Conservation (phyloP, 2,329 filamentous ascomycete species). For the Pyricularia grisea region DNA sequence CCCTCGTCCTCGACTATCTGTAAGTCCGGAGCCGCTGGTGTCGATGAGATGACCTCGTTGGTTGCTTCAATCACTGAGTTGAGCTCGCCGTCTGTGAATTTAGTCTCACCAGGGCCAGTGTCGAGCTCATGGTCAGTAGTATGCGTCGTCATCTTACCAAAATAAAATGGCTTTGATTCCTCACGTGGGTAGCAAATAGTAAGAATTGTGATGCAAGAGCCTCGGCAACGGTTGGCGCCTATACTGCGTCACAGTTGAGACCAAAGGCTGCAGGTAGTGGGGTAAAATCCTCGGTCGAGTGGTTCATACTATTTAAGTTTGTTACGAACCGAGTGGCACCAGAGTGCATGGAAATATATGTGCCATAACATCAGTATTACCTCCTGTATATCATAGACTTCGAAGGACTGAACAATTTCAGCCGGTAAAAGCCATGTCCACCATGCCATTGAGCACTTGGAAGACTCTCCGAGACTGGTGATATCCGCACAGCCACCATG, state of each 20-base stretch:
- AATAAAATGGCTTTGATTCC: not conserved
- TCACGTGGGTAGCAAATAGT: not conserved
- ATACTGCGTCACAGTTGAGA: not conserved
- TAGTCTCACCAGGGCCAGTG: not conserved
- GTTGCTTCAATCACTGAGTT: slow-evolving; percentile 3
- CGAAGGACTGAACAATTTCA: not conserved
- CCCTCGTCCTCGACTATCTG: slow-evolving; percentile 17
- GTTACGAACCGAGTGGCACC: not conserved
- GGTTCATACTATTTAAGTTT: not conserved
- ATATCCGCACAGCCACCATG: not conserved
- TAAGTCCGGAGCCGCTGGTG: not conserved
- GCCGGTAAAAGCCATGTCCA: not conserved
- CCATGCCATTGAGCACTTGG: not conserved
- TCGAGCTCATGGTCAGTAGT: not conserved
- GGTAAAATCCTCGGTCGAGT: not conserved
- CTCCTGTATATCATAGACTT: not conserved
- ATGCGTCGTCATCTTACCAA: not conserved
- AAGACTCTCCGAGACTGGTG: too few species aligned
- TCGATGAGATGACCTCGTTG: slow-evolving; percentile 5
- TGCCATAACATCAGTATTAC: not conserved
- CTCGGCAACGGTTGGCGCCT: not conserved
- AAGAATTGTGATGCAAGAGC: not conserved
- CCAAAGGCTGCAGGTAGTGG: not conserved
- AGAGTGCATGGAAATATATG: not conserved
- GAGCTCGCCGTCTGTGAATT: slow-evolving; percentile 2